Conservation (phyloP, 805 yeast genomes). For the Saturnispora sanitii region DNA sequence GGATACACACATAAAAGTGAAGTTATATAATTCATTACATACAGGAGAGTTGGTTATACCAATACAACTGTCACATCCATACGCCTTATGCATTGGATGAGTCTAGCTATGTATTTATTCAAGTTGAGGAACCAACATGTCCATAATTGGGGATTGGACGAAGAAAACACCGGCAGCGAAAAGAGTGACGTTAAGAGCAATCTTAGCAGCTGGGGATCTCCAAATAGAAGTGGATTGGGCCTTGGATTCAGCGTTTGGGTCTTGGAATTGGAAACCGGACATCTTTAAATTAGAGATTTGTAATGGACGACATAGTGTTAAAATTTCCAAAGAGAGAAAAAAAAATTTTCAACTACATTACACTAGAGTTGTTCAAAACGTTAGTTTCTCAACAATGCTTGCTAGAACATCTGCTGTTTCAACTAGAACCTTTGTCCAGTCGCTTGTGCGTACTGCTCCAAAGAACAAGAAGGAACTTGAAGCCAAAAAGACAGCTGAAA, state of each 20-base stretch:
- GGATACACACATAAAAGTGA: no score
- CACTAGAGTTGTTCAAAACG: background rate
- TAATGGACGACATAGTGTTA: no score
- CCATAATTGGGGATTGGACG: slow-evolving; percentile 73
- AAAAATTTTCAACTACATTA: background rate
- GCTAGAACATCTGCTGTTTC: background rate
- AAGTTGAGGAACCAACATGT: slow-evolving; percentile 66
- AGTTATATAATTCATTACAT: slow-evolving; percentile 1
- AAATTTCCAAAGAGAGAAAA: no score
- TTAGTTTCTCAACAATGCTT: background rate
- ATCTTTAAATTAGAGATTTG: slow-evolving; percentile 26
- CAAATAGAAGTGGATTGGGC: slow-evolving; percentile 39
- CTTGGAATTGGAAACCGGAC: slow-evolving; percentile 26
- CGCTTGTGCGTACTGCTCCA: slow-evolving; percentile 14
- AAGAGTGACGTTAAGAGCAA: slow-evolving; percentile 50
- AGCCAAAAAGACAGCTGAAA: slow-evolving; percentile 20
- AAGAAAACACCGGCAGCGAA: slow-evolving; percentile 68
- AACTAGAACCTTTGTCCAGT: background rate
- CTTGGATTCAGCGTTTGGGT: slow-evolving; percentile 16
- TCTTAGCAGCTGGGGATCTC: slow-evolving; percentile 55
- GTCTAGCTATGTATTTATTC: slow-evolving; percentile 12
- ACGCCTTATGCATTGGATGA: background rate
- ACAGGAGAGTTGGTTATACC: background rate
- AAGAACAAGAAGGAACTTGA: slow-evolving; percentile 22
- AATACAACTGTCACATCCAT: background rate